Percentiles rank a stretch among this genome's conserved stretches.
phyloP scores from a whole-genome alignment of 2,329 filamentous ascomycete genomes.

The Trichoderma sp. region DNA sequence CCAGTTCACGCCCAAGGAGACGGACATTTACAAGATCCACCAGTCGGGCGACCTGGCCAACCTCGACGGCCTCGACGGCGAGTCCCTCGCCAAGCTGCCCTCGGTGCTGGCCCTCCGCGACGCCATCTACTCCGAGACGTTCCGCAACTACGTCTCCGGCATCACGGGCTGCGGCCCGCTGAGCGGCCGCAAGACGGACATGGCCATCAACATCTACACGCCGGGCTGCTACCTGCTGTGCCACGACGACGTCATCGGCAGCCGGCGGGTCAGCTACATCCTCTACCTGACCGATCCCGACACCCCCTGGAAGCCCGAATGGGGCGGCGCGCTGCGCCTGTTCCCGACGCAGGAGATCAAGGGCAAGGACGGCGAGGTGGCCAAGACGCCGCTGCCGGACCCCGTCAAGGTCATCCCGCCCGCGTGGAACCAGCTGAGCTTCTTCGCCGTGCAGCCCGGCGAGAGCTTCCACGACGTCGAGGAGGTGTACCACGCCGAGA shows the following conservation, averaged over 20 bases:
- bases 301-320: constrained; percentile 82
- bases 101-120: constrained; percentile 91
- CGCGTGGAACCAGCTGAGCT: constrained; percentile 95
- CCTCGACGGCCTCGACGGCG: constrained; percentile 87
- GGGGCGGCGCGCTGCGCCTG: constrained; percentile 88
- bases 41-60: constrained; percentile 98
- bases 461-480: constrained; percentile 99
- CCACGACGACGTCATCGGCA: constrained; percentile 99
- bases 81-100: constrained; percentile 80
- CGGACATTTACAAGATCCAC: constrained; percentile 99
- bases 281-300: constrained; percentile 94
- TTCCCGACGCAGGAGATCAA: constrained; percentile 71
- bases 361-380: constrained; percentile 67
- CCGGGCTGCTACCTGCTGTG: constrained; percentile 94
- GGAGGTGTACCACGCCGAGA: constrained; percentile 81
- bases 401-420: constrained; percentile 83
- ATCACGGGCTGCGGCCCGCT: constrained; percentile 86
- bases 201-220: constrained; percentile 99
- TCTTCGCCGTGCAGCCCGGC: constrained; percentile 98
- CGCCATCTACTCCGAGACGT: constrained; percentile 86
- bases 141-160: constrained; percentile 83
- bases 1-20: constrained; percentile 96
- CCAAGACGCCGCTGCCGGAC: constrained; percentile 79
- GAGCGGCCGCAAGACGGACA: constrained; percentile 93
- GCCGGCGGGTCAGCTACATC: constrained; percentile 92